These are phyloP conservation scores for Paecilomyces fulvus DNA, from an alignment of 2,329 filamentous ascomycete species.

Conservation along the genomic window DNA sequence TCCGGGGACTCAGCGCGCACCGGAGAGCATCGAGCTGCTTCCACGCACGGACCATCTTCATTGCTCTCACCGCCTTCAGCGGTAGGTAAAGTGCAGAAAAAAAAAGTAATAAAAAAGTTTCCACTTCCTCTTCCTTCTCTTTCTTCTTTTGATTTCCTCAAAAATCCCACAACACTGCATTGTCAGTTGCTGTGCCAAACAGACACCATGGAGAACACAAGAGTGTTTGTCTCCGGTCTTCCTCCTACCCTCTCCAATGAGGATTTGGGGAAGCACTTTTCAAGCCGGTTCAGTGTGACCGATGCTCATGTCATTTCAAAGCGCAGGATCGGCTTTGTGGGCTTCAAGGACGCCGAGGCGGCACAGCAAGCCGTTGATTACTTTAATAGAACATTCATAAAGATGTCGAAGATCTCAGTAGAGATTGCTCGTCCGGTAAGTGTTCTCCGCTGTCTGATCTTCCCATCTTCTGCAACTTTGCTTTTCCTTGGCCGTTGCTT, in stretches of 20 bases:
- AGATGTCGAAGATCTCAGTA: slow-evolving; percentile 88
- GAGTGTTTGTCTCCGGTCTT: slow-evolving; percentile 62
- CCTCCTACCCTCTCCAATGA: slow-evolving; percentile 78
- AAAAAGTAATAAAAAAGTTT: slow-evolving; percentile 22
- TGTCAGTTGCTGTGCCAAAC: slow-evolving; percentile 10
- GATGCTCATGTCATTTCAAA: slow-evolving; percentile 87
- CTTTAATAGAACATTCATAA: slow-evolving; percentile 91
- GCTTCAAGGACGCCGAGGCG: slow-evolving; percentile 75
- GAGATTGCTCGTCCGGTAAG: slow-evolving; percentile 77
- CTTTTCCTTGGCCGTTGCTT: slow-evolving; percentile 17
- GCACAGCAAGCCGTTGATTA: slow-evolving; percentile 81
- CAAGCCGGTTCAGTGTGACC: slow-evolving; percentile 66
- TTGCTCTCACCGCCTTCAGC: slow-evolving; percentile 24
- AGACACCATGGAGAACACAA: slow-evolving; percentile 63
- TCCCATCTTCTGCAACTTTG: slow-evolving; percentile 6
- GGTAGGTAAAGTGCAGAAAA: slow-evolving; percentile 19
- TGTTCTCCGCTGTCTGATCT: slow-evolving; percentile 8
- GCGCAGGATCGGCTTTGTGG: slow-evolving; percentile 89
- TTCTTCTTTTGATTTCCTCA: slow-evolving; percentile 9
- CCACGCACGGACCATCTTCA: slow-evolving; percentile 16
- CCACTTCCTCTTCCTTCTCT: slow-evolving; percentile 7
- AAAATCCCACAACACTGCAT: slow-evolving; percentile 6
- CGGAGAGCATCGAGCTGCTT: neutral
- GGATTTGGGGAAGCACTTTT: slow-evolving; percentile 84
- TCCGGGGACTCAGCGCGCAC: neutral